phyloP scores from a whole-genome alignment of 2,329 filamentous ascomycete genomes.

The Lasiodiplodia sp. region DNA sequence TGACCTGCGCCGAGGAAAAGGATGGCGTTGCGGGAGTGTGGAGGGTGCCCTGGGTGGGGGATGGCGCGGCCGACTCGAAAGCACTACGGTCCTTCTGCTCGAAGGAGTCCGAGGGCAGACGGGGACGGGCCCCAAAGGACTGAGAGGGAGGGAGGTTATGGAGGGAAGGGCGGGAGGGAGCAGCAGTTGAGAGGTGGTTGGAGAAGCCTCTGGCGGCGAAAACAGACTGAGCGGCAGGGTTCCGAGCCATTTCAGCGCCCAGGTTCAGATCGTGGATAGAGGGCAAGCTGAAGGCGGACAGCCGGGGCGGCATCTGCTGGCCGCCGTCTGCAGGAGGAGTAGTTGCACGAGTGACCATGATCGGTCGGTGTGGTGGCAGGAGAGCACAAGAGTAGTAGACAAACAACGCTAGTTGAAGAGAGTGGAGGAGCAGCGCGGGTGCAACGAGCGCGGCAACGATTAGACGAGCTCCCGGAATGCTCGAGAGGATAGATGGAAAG shows the following conservation, averaged over 20 bases:
- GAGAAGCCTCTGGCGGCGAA: slow-evolving; percentile 16
- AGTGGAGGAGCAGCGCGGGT: slow-evolving; percentile 18
- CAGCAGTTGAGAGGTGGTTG: not conserved
- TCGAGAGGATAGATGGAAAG: slow-evolving; percentile 1
- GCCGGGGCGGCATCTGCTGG: slow-evolving; percentile 21
- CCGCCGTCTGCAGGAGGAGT: slow-evolving; percentile 19
- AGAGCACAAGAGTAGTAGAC: slow-evolving; percentile 25
- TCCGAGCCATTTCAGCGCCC: slow-evolving; percentile 11
- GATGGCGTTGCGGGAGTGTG: slow-evolving; percentile 19
- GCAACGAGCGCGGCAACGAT: slow-evolving; percentile 24
- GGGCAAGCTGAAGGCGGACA: slow-evolving; percentile 19
- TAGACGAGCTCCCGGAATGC: not conserved
- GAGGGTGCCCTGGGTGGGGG: slow-evolving; percentile 3
- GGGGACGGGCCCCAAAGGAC: not conserved
- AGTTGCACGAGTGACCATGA: slow-evolving; percentile 29
- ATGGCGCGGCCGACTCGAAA: slow-evolving; percentile 11
- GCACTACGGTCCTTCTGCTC: slow-evolving; percentile 8
- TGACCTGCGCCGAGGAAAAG: slow-evolving; percentile 8
- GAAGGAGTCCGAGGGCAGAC: slow-evolving; percentile 21
- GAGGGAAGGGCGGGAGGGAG: not conserved
- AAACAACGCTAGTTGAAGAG: slow-evolving; percentile 24
- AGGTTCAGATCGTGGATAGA: slow-evolving; percentile 27
- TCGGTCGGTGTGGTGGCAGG: slow-evolving; percentile 21
- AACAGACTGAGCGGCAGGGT: not conserved
- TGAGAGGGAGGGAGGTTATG: slow-evolving; percentile 6